Base-by-base conservation (phyloP, 805 yeast species). In the Saccharomycopsis guyanensis region DNA sequence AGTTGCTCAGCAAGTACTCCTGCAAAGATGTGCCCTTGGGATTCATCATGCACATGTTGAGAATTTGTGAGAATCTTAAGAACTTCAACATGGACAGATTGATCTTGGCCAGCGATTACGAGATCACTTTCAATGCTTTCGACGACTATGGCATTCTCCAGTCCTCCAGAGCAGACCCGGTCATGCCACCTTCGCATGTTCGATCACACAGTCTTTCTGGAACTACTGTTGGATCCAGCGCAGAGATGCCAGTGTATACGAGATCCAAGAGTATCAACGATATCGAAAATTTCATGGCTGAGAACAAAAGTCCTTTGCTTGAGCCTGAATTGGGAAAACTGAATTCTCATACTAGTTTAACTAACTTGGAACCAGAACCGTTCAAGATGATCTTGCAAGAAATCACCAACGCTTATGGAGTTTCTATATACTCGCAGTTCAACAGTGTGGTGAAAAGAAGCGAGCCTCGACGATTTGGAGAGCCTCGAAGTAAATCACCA, bases 11-110 rank as follows among this genome's bases (percentile, higher is more conserved):
- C 45, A 81, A 76, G 59, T 83, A 82, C 61, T 70, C 86, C 2
- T 71, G 81, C n/a, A 77, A 73, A 54, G 96, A 87, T 59, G 59
- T 87, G 4, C 96, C 96, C 1, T 64, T 82, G 24, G 96, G 96
- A 0, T 76, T 78, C 52, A 56, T 88, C 7, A 57, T 87, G 12
- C 94, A 85, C 59, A 56, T 86, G 32, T 57, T 87, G 33, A 72
- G 71, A n/a, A 64, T 75, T 29, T 88, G 96, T 57, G 77, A 77
- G 12, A 80, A 82, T 53, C 55, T 87, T 32, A 62, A 58, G 13
- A 55, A 63, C 2, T 54, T 87, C 20, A 71, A 87, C 55, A 60
- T 87, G n/a, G 78, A 78, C 3, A 72, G 73, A 40, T 55, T 86
- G 5, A 72, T 83, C 1, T 63, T 86, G 7, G 80, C 86, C 4